Percentiles rank a stretch among this genome's conserved stretches.
Evolutionary conservation across 1,139 yeast species (phyloP).

Genomic region (Pneumocystis carinii): DNA sequence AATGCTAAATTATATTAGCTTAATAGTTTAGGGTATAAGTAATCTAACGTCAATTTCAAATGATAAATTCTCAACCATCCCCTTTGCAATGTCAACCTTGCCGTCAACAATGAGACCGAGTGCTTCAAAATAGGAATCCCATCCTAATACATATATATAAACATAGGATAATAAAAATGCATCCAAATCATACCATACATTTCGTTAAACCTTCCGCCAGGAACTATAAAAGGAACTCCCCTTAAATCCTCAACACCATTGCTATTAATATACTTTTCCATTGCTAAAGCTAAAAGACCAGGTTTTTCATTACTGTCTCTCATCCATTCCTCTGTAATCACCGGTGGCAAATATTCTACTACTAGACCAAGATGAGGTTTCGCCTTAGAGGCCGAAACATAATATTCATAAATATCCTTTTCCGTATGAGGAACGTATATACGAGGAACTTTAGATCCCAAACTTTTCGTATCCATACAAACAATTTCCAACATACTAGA

Average conservation of each 20-base stretch:
- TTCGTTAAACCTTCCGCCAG: constrained; percentile 95
- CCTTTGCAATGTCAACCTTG: constrained; percentile 55
- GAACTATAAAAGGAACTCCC: constrained; percentile 82
- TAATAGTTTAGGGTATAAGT: constrained; percentile 59
- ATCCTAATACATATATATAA: constrained; percentile 19
- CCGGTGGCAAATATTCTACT: constrained; percentile 53
- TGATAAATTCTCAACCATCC: constrained; percentile 85
- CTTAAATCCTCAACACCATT: constrained; percentile 39
- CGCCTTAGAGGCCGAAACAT: constrained; percentile 36
- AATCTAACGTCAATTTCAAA: constrained; percentile 86
- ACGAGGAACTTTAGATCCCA: constrained; percentile 50
- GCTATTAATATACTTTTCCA: constrained; percentile 32
- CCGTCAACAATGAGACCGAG: constrained; percentile 64
- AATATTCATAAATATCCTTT: constrained; percentile 60
- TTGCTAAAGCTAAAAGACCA: constrained; percentile 72
- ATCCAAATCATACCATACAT: constrained; percentile 43
- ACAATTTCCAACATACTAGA: constrained; percentile 44
- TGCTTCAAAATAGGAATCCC: constrained; percentile 95
- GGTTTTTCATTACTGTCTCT: constrained; percentile 68
- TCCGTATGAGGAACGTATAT: constrained; percentile 64
- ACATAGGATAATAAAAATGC: neutral
- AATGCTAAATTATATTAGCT: neutral
- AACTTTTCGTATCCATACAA: constrained; percentile 69
- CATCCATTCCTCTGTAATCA: constrained; percentile 54
- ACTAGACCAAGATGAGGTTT: constrained; percentile 51